Evolutionary conservation across 2,329 filamentous ascomycete genomes (phyloP).

Genomic region (Colletotrichum godetiae): DNA sequence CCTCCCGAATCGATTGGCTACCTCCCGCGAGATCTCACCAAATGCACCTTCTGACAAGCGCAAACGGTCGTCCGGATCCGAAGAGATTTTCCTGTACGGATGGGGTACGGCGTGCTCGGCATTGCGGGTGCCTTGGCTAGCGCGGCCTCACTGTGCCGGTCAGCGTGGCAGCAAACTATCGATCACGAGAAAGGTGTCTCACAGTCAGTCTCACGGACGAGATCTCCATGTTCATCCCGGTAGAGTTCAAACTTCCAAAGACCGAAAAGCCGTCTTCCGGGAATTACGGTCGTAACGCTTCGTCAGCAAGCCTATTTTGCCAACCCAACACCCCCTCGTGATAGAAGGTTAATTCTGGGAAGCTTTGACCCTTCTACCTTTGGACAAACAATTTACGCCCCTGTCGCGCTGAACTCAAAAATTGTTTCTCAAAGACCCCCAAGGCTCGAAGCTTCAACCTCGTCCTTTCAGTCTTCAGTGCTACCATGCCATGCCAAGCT

Average conservation of each 20-base stretch:
- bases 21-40: conserved; percentile 1
- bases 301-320: background rate
- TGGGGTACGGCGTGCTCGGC: background rate
- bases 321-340: too few relatives aligned
- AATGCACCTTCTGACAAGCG: background rate
- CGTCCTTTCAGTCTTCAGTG: too few relatives aligned
- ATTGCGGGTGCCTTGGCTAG: background rate
- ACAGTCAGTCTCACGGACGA: too few relatives aligned
- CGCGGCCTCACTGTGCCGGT: background rate
- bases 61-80: background rate
- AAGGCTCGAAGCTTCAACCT: too few relatives aligned
- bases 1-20: background rate
- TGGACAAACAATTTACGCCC: background rate
- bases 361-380: background rate
- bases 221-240: background rate
- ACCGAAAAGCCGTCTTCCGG: background rate
- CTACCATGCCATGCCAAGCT: background rate
- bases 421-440: too few relatives aligned
- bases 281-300: background rate
- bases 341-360: background rate
- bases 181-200: background rate
- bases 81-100: background rate
- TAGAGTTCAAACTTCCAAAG: background rate
- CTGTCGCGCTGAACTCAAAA: too few relatives aligned
- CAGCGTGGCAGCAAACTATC: background rate